Base-by-base conservation (phyloP, 73 alveolate species). In the Durusdinium trenchii region DNA sequence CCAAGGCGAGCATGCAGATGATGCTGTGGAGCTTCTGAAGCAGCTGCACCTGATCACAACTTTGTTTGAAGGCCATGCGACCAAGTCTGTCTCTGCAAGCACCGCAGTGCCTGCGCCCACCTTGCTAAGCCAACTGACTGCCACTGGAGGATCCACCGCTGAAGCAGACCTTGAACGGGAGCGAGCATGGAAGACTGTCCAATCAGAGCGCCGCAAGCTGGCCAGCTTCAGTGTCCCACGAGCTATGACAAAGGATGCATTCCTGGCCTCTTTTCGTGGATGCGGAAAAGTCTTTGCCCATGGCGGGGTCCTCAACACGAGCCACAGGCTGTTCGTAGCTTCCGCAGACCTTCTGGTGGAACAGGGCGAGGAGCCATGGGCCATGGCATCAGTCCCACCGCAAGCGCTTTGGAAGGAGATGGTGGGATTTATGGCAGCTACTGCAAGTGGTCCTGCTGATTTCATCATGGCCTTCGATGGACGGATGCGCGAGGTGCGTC, bases 401-500 rank as follows among this genome's bases (percentile, higher is more conserved):
- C 38, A 35, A 0, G 46, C 48, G n/a, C 9, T 51, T 20, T 83
- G 94, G 94, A 83, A 48, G 38, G 94, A 83, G 35, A 35, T 83
- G 51, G 9, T 36, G 3, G 94, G 35, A 42, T 83, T 83, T 48
- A 16, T 50, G 45, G 38, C 47, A 9, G 30, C 30, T 32, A 3
- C 23, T 10, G 48, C 60, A 10, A 35, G 75, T 18, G 94, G 94
- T 7, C 48, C 75, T 20, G 51, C 36, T 0, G 94, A 83, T 50
- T 83, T 83, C 35, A 51, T 83, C 51, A 51, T 83, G 71, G 67
- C 60, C 43, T 83, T 83, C 35, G 94, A 83, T 32, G 94, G 94
- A 20, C 76, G 94, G 47, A 83, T 82, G 94, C 71, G 75, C 0
- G 52, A 50, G 28, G 3, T 50, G 28, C 94, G 94, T 32, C 32